These are phyloP conservation scores for Eremothecium gossypii DNA, from an alignment of 1,139 yeast species.

Conservation along the genomic window DNA sequence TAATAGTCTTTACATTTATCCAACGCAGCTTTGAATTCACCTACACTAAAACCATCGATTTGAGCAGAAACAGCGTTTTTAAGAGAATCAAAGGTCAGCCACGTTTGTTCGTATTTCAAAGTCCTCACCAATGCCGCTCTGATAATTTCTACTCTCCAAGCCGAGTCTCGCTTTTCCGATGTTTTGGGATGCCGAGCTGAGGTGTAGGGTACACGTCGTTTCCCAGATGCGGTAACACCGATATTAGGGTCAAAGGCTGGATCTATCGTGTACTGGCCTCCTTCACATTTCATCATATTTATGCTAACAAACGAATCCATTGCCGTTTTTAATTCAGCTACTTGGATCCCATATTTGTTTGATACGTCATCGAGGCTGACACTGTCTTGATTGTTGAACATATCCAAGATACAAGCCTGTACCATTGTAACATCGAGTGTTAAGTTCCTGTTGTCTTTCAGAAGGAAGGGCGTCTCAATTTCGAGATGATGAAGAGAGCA, in stretches of 20 bases:
- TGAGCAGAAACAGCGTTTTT: conserved; percentile 10
- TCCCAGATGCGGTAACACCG: conserved; percentile 15
- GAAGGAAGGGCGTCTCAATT: conserved; percentile 17
- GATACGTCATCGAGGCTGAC: conserved; percentile 11
- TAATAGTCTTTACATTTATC: conserved; percentile 9
- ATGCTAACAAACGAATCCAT: conserved; percentile 18
- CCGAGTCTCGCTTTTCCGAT: conserved; percentile 5
- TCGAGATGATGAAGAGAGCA: conserved; percentile 25
- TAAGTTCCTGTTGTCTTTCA: conserved; percentile 11
- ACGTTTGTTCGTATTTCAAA: conserved; percentile 14
- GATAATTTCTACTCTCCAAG: conserved; percentile 24
- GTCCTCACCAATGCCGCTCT: conserved; percentile 22
- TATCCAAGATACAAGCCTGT: conserved; percentile 22
- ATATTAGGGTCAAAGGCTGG: conserved; percentile 15
- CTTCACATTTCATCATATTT: conserved; percentile 10
- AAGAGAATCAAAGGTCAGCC: conserved; percentile 11
- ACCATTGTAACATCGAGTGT: conserved; percentile 19
- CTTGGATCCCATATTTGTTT: conserved; percentile 8
- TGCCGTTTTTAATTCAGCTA: conserved; percentile 8
- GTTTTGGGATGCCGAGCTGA: neutral
- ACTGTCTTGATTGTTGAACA: conserved; percentile 17
- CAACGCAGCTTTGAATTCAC: conserved; percentile 27
- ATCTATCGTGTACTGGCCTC: conserved; percentile 12
- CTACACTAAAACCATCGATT: conserved; percentile 22
- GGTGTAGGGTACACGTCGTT: conserved; percentile 14